Conservation (phyloP, 495 filamentous ascomycete genomes). For the Xylaria castorea region DNA sequence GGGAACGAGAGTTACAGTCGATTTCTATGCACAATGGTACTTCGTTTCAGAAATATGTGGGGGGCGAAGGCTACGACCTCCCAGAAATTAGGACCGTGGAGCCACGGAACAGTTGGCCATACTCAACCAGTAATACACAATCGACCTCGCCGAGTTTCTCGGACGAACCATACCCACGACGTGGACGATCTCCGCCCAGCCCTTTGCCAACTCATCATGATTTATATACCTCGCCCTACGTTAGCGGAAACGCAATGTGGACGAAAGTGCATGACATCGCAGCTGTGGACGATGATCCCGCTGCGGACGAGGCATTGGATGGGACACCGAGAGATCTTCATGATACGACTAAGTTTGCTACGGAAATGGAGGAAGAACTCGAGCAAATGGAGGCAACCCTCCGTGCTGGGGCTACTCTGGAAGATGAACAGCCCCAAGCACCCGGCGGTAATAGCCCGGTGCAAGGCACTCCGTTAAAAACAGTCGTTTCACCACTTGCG, state of each 20-base stretch:
- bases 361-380: constrained; percentile 32
- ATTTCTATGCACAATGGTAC: constrained; percentile 45
- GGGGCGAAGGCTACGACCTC: constrained; percentile 35
- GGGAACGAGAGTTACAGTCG: constrained; percentile 34
- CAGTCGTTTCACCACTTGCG: constrained; percentile 17
- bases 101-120: constrained; percentile 45
- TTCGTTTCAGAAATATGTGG: constrained; percentile 42
- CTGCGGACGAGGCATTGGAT: constrained; percentile 32
- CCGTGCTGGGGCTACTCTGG: constrained; percentile 14
- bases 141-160: constrained; percentile 34
- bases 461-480: constrained; percentile 26
- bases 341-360: constrained; percentile 23
- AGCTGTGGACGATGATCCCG: constrained; percentile 27
- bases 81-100: constrained; percentile 42
- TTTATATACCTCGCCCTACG: constrained; percentile 35
- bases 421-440: constrained; percentile 29
- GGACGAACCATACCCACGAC: constrained; percentile 43
- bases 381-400: constrained; percentile 30
- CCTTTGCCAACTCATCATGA: constrained; percentile 50
- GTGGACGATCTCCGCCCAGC: constrained; percentile 56
- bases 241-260: constrained; percentile 32
- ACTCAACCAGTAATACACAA: constrained; percentile 35
- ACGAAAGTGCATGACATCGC: constrained; percentile 36
- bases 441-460: constrained; percentile 33
- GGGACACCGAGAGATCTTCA: constrained; percentile 32